Evolutionary conservation across 1,284 basidiomycete species (phyloP).

Genomic region (Leucoagaricus sp.): DNA sequence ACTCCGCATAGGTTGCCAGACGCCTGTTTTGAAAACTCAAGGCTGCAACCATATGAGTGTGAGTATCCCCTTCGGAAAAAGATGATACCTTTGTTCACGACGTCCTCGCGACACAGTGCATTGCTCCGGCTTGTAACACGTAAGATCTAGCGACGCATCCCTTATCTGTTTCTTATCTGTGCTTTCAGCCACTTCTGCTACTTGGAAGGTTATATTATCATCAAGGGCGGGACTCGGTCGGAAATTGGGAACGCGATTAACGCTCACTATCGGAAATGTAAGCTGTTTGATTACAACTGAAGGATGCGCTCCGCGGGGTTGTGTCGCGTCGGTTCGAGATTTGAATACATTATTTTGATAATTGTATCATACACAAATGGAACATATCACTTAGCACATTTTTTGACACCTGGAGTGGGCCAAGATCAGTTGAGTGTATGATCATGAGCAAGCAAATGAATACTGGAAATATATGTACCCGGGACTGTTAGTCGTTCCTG

Average conservation of each 20-base stretch:
- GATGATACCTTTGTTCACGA: not conserved
- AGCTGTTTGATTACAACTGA: slow-evolving; percentile 39
- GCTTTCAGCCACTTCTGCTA: slow-evolving; percentile 63
- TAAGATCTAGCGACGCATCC: no score
- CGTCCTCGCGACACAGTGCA: slow-evolving; percentile 42
- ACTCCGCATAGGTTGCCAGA: slow-evolving; percentile 49
- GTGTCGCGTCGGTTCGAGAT: no score
- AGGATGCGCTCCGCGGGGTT: no score
- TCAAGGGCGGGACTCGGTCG: slow-evolving; percentile 42
- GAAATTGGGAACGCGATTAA: slow-evolving; percentile 46
- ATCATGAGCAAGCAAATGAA: no score
- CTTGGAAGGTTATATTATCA: slow-evolving; percentile 50
- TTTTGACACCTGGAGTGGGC: no score
- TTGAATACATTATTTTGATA: no score
- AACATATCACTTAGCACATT: no score
- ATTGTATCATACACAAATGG: no score
- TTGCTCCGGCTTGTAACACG: slow-evolving; percentile 60
- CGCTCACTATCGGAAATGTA: slow-evolving; percentile 47
- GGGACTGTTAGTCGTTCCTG: no score
- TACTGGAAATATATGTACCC: no score
- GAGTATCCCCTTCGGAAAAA: slow-evolving; percentile 6
- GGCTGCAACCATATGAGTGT: slow-evolving; percentile 73
- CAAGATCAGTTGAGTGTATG: no score
- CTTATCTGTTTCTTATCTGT: no score
- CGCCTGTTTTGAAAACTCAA: slow-evolving; percentile 53